Evolutionary conservation across 345 rosid species (phyloP).

Genomic region (Hibiscus syriacus): DNA sequence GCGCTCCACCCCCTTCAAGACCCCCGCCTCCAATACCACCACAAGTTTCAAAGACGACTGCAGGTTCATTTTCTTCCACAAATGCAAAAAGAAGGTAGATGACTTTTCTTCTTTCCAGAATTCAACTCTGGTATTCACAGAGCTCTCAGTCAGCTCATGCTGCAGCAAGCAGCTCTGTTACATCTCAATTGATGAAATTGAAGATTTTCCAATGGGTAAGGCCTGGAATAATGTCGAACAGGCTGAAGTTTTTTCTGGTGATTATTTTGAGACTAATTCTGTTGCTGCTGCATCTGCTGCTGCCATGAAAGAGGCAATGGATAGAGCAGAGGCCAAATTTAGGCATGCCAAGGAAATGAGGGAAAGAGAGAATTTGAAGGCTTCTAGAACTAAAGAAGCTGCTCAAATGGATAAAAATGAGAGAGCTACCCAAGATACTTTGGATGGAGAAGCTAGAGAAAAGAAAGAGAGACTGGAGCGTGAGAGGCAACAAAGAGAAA

Average conservation of each 20-base stretch:
- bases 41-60: slow-evolving; percentile 31
- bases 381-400: slow-evolving; percentile 60
- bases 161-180: slow-evolving; percentile 30
- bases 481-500: slow-evolving; percentile 60
- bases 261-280: slow-evolving; percentile 50
- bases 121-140: slow-evolving; percentile 37
- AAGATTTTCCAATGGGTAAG: slow-evolving; percentile 56
- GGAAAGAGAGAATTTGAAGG: slow-evolving; percentile 67
- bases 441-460: slow-evolving; percentile 47
- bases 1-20: slow-evolving; percentile 85
- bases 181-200: slow-evolving; percentile 67
- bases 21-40: slow-evolving; percentile 96
- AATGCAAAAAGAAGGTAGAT: slow-evolving; percentile 41
- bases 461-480: slow-evolving; percentile 35
- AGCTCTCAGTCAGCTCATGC: slow-evolving; percentile 34
- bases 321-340: slow-evolving; percentile 93
- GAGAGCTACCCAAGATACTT: slow-evolving; percentile 2
- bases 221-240: slow-evolving; percentile 36
- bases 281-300: slow-evolving; percentile 90
- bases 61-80: slow-evolving; percentile 29
- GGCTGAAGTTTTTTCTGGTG: slow-evolving; percentile 37
- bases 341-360: slow-evolving; percentile 77
- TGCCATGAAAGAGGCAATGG: slow-evolving; percentile 97
- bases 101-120: slow-evolving; percentile 39
- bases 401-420: slow-evolving; percentile 53